Conservation (phyloP, 1,139 yeast species). For the Yamadazyma mexicana region DNA sequence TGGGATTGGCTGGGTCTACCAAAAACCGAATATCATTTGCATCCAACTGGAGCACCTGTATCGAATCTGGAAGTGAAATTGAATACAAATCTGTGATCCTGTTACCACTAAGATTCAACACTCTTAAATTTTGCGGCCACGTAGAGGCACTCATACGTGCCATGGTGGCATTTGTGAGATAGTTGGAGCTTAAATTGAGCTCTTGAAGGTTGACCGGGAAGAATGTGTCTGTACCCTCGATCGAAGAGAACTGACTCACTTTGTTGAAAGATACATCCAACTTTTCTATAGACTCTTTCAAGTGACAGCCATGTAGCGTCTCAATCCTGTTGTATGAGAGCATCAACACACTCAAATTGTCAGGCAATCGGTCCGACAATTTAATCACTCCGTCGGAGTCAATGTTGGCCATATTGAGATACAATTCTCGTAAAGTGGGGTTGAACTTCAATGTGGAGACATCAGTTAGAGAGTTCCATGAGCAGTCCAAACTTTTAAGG, state of each 20-base stretch:
- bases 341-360: slow-evolving; percentile 31
- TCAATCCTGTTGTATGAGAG: slow-evolving; percentile 28
- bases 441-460: slow-evolving; percentile 20
- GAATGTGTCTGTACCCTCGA: slow-evolving; percentile 6
- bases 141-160: slow-evolving; percentile 1
- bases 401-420: slow-evolving; percentile 33
- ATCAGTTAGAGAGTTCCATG: slow-evolving; percentile 30
- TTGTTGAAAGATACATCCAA: slow-evolving; percentile 22
- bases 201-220: slow-evolving; percentile 8
- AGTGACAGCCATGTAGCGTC: slow-evolving; percentile 12
- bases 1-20: neutral
- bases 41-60: slow-evolving; percentile 8
- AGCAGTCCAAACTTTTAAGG: slow-evolving; percentile 31
- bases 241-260: slow-evolving; percentile 15
- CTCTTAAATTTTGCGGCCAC: slow-evolving; percentile 9
- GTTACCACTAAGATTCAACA: slow-evolving; percentile 15
- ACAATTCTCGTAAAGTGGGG: slow-evolving; percentile 21
- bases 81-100: slow-evolving; percentile 7
- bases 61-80: slow-evolving; percentile 12
- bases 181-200: slow-evolving; percentile 7
- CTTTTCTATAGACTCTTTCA: slow-evolving; percentile 29
- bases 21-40: slow-evolving; percentile 8
- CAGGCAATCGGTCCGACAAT: slow-evolving; percentile 19
- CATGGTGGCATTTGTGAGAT: slow-evolving; percentile 4
- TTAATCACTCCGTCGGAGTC: slow-evolving; percentile 8